Evolutionary conservation across 83 land plant genomes (phyloP).

Genomic region (Diphasiastrum complanatum): DNA sequence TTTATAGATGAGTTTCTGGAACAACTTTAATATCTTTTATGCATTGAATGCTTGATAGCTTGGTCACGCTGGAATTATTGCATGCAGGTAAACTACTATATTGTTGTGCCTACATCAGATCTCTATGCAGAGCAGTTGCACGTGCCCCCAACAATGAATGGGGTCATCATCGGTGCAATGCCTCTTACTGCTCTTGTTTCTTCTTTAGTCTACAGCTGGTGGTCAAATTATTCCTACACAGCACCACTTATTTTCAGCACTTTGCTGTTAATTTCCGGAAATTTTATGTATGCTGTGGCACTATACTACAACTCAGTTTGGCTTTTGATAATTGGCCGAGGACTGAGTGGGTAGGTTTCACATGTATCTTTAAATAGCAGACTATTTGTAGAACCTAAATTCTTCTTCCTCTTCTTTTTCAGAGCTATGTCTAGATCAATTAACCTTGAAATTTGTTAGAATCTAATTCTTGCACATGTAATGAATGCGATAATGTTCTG

Average conservation of each 20-base stretch:
- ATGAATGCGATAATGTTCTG: no score
- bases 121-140: conserved; percentile 31
- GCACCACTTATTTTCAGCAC: conserved; percentile 36
- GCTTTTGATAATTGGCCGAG: conserved; percentile 34
- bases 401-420: not conserved
- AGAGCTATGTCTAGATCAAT: no score
- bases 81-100: conserved; percentile 38
- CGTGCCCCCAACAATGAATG: conserved; percentile 35
- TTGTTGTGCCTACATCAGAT: conserved; percentile 39
- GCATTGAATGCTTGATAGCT: not conserved
- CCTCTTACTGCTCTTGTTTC: conserved; percentile 33
- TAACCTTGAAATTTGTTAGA: no score
- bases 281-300: conserved; percentile 33
- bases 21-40: no score
- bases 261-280: conserved; percentile 32
- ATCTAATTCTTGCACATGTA: no score
- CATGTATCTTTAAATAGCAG: no score
- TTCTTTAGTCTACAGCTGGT: conserved; percentile 34
- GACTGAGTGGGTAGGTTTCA: conserved; percentile 25
- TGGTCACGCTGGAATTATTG: no score
- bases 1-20: no score
- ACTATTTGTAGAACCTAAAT: not conserved
- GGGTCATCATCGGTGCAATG: conserved; percentile 36
- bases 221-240: conserved; percentile 36
- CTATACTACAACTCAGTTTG: conserved; percentile 32